Conservation (phyloP, 2,329 filamentous ascomycete species). For the Thielaviopsis euricoi region DNA sequence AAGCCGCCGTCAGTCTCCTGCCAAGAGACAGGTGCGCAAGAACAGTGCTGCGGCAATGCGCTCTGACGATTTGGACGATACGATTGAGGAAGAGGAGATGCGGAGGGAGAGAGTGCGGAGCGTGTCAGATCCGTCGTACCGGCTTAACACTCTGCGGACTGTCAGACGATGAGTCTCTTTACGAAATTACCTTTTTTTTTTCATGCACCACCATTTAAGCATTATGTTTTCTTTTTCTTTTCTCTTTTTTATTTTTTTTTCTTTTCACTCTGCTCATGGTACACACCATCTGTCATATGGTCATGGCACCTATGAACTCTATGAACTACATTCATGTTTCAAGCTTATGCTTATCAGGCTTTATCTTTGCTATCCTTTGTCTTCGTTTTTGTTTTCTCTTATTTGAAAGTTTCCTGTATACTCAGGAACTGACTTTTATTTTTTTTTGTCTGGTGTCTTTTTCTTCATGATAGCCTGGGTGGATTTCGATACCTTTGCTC, state of each 20-base stretch:
- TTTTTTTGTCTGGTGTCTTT: not conserved
- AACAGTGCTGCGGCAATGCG: conserved; percentile 4
- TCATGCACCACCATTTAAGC: not conserved
- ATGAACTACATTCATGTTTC: not conserved
- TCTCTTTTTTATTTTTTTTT: not conserved
- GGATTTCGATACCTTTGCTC: conserved; percentile 3
- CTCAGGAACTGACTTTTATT: not conserved
- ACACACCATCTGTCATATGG: not conserved
- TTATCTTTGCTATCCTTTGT: not conserved
- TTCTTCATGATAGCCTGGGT: not conserved
- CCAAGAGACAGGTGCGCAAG: conserved; percentile 6
- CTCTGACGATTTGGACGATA: conserved; percentile 5
- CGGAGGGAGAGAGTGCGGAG: conserved; percentile 42
- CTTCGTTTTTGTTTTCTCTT: not conserved
- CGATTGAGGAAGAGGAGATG: conserved; percentile 20
- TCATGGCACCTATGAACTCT: too few relatives aligned
- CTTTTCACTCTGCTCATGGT: not conserved
- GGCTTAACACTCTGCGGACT: conserved; percentile 3
- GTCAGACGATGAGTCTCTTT: not conserved
- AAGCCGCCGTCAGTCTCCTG: conserved; percentile 4
- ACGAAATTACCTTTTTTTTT: not conserved
- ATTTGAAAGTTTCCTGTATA: not conserved
- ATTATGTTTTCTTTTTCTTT: not conserved
- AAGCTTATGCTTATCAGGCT: not conserved
- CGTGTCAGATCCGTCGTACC: conserved; percentile 25